A percentile compares a stretch with the other conserved stretches of the same genome.
phyloP scores from a whole-genome alignment of 2,329 filamentous ascomycete species.

The Cercospora zeina region DNA sequence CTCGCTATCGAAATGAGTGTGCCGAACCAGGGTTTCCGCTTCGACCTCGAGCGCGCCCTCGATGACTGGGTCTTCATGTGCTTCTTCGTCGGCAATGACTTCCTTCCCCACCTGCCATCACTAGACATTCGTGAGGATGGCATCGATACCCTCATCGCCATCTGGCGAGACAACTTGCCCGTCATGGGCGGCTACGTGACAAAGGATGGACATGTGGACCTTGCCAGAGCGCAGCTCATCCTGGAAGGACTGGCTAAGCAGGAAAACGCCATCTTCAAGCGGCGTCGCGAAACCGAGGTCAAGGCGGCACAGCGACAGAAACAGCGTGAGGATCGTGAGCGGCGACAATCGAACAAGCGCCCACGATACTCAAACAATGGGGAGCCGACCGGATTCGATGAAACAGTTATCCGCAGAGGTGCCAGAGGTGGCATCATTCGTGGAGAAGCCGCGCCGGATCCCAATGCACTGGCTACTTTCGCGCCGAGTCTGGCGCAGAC shows the following conservation, averaged over 20 bases:
- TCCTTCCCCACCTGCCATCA: constrained; percentile 94
- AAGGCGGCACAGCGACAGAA: constrained; percentile 77
- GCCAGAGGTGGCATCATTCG: constrained; percentile 38
- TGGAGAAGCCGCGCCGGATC: constrained; percentile 41
- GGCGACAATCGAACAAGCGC: constrained; percentile 47
- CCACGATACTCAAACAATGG: constrained; percentile 36
- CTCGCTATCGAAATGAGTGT: constrained; percentile 85
- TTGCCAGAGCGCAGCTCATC: constrained; percentile 83
- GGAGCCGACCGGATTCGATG: constrained; percentile 36
- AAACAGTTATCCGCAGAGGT: constrained; percentile 40
- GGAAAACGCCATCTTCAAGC: constrained; percentile 89
- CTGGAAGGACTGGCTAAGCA: constrained; percentile 84
- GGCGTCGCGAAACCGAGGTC: constrained; percentile 82
- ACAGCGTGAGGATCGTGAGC: constrained; percentile 70
- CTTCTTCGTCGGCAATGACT: constrained; percentile 98
- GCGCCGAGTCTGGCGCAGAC: constrained; percentile 56
- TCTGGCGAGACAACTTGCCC: constrained; percentile 92
- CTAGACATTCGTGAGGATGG: constrained; percentile 96
- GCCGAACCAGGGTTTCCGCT: constrained; percentile 78
- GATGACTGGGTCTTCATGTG: constrained; percentile 99
- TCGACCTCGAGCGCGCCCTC: constrained; percentile 88
- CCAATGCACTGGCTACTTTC: constrained; percentile 56
- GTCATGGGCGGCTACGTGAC: constrained; percentile 94
- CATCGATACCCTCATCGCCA: constrained; percentile 93
- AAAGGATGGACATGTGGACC: constrained; percentile 88